These are phyloP conservation scores for Lichtheimia corymbifera DNA, from an alignment of 371 early-diverging fungal species.

Conservation along the genomic window DNA sequence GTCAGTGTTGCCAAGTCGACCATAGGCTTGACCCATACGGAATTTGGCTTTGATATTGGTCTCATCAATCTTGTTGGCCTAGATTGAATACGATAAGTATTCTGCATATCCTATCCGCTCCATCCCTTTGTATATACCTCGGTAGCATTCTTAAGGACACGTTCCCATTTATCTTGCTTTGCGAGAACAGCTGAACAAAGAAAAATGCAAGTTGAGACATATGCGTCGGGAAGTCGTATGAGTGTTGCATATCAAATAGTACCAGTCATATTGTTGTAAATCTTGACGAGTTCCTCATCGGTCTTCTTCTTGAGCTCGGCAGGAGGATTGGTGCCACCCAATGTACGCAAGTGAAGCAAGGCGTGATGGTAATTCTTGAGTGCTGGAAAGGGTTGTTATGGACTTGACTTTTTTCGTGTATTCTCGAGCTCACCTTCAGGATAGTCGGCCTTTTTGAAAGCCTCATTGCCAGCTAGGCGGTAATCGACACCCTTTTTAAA, in stretches of 20 bases:
- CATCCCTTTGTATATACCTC: conserved; percentile 21
- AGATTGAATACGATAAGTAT: neutral
- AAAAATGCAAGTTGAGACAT: neutral
- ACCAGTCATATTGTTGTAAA: conserved; percentile 50
- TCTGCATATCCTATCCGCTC: neutral
- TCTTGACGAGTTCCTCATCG: conserved; percentile 37
- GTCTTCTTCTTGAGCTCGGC: conserved; percentile 21
- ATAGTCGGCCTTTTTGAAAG: conserved; percentile 33
- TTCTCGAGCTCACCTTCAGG: conserved; percentile 23
- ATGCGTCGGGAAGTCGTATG: too few relatives aligned
- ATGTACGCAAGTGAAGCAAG: conserved; percentile 37
- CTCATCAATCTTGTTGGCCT: conserved; percentile 31
- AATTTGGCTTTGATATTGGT: conserved; percentile 40
- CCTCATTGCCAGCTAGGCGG: conserved; percentile 38
- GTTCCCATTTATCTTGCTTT: conserved; percentile 43
- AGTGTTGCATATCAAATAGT: neutral
- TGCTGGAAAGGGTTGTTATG: conserved; percentile 16
- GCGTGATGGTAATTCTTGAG: conserved; percentile 39
- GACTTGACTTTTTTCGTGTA: neutral
- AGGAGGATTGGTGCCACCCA: conserved; percentile 31
- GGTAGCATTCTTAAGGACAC: conserved; percentile 35
- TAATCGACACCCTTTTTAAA: conserved; percentile 39
- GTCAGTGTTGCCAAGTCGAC: conserved; percentile 29
- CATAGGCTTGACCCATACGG: conserved; percentile 43
- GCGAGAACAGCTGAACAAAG: conserved; percentile 29